Percentiles rank a stretch among this genome's conserved stretches.
Conservation (phyloP, 2,329 filamentous ascomycete genomes). For the Colletotrichum musae region DNA sequence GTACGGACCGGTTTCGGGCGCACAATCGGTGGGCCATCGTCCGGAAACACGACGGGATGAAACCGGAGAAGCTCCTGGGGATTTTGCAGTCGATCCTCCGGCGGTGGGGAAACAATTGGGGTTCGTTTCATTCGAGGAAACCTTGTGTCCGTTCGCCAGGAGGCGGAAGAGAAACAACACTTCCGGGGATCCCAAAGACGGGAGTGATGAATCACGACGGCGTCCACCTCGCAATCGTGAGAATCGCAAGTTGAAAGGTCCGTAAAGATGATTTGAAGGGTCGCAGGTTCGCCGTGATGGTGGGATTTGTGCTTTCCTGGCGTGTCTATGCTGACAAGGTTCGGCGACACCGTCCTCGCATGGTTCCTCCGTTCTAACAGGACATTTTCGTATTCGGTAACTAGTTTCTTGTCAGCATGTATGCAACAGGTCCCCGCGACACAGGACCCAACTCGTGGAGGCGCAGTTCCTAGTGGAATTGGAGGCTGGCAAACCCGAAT, state of each 20-base stretch:
- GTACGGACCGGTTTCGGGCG: slow-evolving; percentile 1
- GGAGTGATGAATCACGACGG: background rate
- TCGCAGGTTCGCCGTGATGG: background rate
- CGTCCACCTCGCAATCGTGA: background rate
- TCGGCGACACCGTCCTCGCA: background rate
- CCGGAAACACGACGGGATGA: slow-evolving; percentile 13
- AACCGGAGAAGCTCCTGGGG: slow-evolving; percentile 25
- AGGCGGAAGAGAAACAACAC: background rate
- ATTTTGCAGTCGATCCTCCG: slow-evolving; percentile 11
- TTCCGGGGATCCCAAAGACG: background rate
- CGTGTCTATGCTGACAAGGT: background rate
- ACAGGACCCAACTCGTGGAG: background rate
- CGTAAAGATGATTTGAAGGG: background rate
- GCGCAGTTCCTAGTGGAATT: background rate
- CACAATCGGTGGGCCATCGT: slow-evolving; percentile 1
- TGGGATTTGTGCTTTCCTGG: slow-evolving; percentile 1
- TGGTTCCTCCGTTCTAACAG: background rate
- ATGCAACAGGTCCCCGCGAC: too few species aligned
- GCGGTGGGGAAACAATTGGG: background rate
- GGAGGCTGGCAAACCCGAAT: background rate
- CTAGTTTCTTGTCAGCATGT: background rate
- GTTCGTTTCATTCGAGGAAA: slow-evolving; percentile 12
- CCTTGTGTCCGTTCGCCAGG: slow-evolving; percentile 9
- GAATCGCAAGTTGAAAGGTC: background rate
- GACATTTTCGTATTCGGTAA: slow-evolving; percentile 24